Evolutionary conservation across 139 green algal species (phyloP), one percentile per base, ranked within the genome.

Genomic region (Coelastrella sp.): DNA sequence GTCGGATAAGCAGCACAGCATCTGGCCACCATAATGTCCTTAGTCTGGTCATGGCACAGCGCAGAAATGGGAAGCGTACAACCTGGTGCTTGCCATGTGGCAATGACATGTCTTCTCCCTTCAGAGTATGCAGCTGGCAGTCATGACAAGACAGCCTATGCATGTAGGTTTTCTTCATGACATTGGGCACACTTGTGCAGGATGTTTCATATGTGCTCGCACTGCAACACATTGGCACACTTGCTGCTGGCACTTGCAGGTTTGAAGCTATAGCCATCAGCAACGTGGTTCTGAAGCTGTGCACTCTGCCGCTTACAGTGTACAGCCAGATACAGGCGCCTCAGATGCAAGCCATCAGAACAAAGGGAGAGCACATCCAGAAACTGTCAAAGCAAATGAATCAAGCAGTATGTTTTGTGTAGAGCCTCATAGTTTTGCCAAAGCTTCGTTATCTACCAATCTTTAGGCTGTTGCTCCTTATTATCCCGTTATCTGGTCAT

Each of bases 181-280:
- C 63, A 22, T 49, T 49, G 35, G 35, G 35, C 35, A 49, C 35
- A 49, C 1, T 49, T 49, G 35, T 49, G 35, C 35, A 49, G 35
- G 35, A 49, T 49, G 35, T 49, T 49, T 49, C 35, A 49, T 3
- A 49, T 49, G 35, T 49, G 35, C 35, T 49, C 35, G 35, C 35
- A 49, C 35, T 49, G 35, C 35, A 49, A 49, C 35, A 49, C 35
- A 49, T 49, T 3, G 35, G 35, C 35, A 49, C 35, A 49, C 35
- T 49, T 3, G 35, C 35, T 49, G 35, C 35, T 49, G 35, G 35
- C 35, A 49, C 35, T 57, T 80, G 35, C 68, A 93, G 94, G 94
- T 96, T 91, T 92, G 80, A 85, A 58, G 91, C 95, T 12, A 98
- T 98, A 56, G 87, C 90, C 17, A 66, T 90, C 4, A 90, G 89